phyloP scores from a whole-genome alignment of 2,329 filamentous ascomycete species.

The Decorospora gaudefroyi region DNA sequence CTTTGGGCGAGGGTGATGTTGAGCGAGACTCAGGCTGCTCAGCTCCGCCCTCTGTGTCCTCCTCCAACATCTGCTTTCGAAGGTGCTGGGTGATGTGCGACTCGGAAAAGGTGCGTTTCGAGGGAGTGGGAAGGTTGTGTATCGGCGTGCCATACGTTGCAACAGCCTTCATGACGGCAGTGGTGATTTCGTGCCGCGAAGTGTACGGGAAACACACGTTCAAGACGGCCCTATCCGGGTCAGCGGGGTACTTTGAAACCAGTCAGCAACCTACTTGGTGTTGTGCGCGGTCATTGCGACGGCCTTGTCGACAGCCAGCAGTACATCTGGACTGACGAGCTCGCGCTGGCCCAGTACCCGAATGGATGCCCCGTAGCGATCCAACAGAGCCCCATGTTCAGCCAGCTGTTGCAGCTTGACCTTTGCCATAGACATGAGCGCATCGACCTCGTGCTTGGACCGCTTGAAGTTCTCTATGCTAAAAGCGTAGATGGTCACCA shows the following conservation, averaged over 20 bases:
- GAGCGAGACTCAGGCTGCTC: slow-evolving; percentile 38
- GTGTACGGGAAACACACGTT: slow-evolving; percentile 99
- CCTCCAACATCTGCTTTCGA: slow-evolving; percentile 55
- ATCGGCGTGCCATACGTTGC: slow-evolving; percentile 80
- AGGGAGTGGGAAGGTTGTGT: slow-evolving; percentile 55
- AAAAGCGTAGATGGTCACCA: slow-evolving; percentile 97
- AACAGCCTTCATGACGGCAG: slow-evolving; percentile 84
- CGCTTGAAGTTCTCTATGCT: slow-evolving; percentile 99
- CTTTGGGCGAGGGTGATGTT: slow-evolving; percentile 46
- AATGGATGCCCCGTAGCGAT: slow-evolving; percentile 87
- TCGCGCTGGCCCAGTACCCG: slow-evolving; percentile 83
- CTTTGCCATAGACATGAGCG: slow-evolving; percentile 96
- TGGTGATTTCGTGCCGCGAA: slow-evolving; percentile 91
- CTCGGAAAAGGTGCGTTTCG: slow-evolving; percentile 77
- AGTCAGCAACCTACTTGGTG: slow-evolving; percentile 63
- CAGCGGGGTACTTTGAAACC: slow-evolving; percentile 4
- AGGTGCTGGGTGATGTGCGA: slow-evolving; percentile 86
- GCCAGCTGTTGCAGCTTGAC: slow-evolving; percentile 89
- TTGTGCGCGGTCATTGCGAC: slow-evolving; percentile 87
- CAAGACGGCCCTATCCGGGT: slow-evolving; percentile 61
- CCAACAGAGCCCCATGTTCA: slow-evolving; percentile 89
- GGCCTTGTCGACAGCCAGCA: slow-evolving; percentile 84
- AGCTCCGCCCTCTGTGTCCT: slow-evolving; percentile 42
- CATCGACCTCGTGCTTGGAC: slow-evolving; percentile 94
- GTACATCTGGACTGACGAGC: slow-evolving; percentile 82